Base-by-base conservation (phyloP, 352 stramenopile species). In the Blastocystis sp. region DNA sequence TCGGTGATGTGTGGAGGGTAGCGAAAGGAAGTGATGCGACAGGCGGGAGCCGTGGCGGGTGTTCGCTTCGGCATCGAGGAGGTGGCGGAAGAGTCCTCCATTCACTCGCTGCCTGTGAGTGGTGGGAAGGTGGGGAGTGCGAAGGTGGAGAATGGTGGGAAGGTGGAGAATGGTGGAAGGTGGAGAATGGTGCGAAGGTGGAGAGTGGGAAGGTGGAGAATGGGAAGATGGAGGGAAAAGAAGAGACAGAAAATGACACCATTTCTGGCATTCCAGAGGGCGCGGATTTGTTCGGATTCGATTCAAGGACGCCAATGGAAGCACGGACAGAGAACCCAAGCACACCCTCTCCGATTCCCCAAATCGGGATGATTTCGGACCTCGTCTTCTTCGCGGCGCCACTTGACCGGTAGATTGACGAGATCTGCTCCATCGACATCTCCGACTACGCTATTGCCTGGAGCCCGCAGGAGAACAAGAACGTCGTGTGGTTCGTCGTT, bases 401-500 rank as follows among this genome's bases (percentile, higher is more conserved):
- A 2, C 28, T 9, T 79, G 48, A 79, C 34, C 14, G 17, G 0
- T 53, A 84, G 74, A 70, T 84, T 28, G 19, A 43, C 17, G 17
- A 66, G 17, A 67, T 84, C 53, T 23, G 28, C 34, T 43, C 52
- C 0, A 70, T 84, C 38, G 53, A 84, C 23, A 45, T 84, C 19
- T 23, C 48, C 3, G 48, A 67, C 19, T 84, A 70, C 38, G 17
- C 19, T 11, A 84, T 84, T 28, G 11, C 40, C 40, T 84, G 60
- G 21, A 52, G 48, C 21, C 10, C 9, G 5, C n/a, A 67, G 11
- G 52, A 66, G 40, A 38, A 28, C 11, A 66, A 69, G 11, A 84
- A 84, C 43, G 53, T 84, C 17, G 74, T 84, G 9, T 11, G 52
- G 34, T 84, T 84, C 45, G 11, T 19, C 21, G 69, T 84, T 48